A percentile compares a stretch with the other conserved stretches of the same genome.
These are phyloP conservation scores for Collybiopsis luxurians DNA, from an alignment of 768 basidiomycete species.

Conservation along the genomic window DNA sequence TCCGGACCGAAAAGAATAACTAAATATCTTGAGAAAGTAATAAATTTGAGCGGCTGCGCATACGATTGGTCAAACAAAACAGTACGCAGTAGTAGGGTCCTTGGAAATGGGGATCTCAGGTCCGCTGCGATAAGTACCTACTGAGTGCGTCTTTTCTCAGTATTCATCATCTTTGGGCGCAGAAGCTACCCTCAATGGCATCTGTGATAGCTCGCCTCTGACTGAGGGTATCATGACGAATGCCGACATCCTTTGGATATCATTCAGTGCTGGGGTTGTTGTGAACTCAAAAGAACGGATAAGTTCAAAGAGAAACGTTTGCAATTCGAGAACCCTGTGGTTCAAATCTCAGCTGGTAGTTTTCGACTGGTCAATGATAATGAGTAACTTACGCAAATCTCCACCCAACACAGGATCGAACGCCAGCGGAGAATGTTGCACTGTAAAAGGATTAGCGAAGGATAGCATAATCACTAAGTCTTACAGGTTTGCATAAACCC, in stretches of 20 bases:
- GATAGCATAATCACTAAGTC: conserved; percentile 7
- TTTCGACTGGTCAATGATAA: not conserved
- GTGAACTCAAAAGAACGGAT: conserved; percentile 53
- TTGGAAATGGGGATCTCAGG: too few relatives aligned
- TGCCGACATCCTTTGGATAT: conserved; percentile 35
- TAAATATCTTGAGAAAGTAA: too few relatives aligned
- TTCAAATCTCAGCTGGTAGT: not conserved
- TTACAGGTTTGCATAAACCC: conserved; percentile 31
- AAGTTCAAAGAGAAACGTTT: conserved; percentile 57
- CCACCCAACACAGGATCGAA: conserved; percentile 26
- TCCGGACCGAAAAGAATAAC: too few relatives aligned
- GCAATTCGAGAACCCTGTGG: conserved; percentile 46
- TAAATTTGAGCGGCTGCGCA: too few relatives aligned
- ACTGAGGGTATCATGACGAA: conserved; percentile 41
- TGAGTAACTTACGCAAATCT: conserved; percentile 22
- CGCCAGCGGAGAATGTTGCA: conserved; percentile 22
- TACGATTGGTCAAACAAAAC: too few relatives aligned
- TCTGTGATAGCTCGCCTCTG: conserved; percentile 36
- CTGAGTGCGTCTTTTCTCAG: too few relatives aligned
- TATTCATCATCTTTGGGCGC: conserved; percentile 22
- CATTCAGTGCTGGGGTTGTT: conserved; percentile 31
- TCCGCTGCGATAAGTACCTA: too few relatives aligned
- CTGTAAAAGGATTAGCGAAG: conserved; percentile 8
- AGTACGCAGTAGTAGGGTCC: too few relatives aligned
- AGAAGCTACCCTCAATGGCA: conserved; percentile 36